These are phyloP conservation scores for Vicia sativa DNA, from an alignment of 306 rosid genomes.

Conservation along the genomic window DNA sequence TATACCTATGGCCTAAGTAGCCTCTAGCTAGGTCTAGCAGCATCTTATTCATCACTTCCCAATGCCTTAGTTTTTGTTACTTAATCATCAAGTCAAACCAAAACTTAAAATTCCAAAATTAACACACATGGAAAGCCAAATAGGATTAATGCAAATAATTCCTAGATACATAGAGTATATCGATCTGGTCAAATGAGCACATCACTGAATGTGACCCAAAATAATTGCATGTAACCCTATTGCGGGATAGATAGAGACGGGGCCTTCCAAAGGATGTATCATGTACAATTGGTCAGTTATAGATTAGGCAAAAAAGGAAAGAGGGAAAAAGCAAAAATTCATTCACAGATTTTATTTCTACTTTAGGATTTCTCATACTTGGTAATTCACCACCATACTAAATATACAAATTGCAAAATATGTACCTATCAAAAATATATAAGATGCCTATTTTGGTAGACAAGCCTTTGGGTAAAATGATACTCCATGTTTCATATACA, in stretches of 20 bases:
- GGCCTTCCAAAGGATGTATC: constrained; percentile 34
- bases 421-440: constrained; percentile 32
- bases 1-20: not conserved
- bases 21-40: not conserved
- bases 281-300: constrained; percentile 33
- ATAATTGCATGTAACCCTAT: constrained; percentile 38
- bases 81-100: not conserved
- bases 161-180: constrained; percentile 36
- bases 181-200: constrained; percentile 64
- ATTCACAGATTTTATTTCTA: constrained; percentile 23
- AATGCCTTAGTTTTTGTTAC: not conserved
- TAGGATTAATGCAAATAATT: constrained; percentile 13
- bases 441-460: constrained; percentile 33
- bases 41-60: constrained; percentile 5
- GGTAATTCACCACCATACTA: not conserved
- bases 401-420: constrained; percentile 32
- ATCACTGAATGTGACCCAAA: constrained; percentile 31
- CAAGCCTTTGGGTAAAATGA: not conserved
- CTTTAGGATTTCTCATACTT: constrained; percentile 33
- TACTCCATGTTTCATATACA: constrained; percentile 14
- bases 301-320: constrained; percentile 33
- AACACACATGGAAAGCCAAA: not conserved
- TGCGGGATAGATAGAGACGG: constrained; percentile 27
- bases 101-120: not conserved
- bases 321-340: constrained; percentile 18